Conservation (phyloP, 805 yeast species). For the Candida morakotiae region DNA sequence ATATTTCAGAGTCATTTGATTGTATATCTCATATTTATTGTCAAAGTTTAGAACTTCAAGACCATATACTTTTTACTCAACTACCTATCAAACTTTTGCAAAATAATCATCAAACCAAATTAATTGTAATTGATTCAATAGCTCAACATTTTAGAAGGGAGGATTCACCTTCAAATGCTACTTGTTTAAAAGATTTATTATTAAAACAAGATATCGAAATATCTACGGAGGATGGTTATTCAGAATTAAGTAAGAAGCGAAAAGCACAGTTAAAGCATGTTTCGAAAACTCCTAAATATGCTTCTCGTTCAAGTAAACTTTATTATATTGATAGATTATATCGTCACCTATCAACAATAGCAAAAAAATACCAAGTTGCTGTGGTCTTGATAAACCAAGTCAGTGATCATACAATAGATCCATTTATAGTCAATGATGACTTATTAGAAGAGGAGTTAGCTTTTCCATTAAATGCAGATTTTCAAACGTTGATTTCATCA, state of each 20-base stretch:
- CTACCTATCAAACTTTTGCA: constrained; percentile 48
- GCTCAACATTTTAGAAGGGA: constrained; percentile 77
- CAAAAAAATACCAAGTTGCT: constrained; percentile 48
- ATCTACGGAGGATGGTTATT: constrained; percentile 10
- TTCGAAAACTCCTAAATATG: constrained; percentile 18
- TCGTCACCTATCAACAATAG: constrained; percentile 45
- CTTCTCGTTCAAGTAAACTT: constrained; percentile 34
- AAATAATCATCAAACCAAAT: constrained; percentile 36
- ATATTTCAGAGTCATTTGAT: constrained; percentile 17
- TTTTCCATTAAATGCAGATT: constrained; percentile 45
- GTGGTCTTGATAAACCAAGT: constrained; percentile 78
- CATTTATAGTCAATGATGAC: constrained; percentile 3
- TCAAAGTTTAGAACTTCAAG: constrained; percentile 66
- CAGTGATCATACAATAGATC: constrained; percentile 49
- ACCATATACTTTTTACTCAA: constrained; percentile 66
- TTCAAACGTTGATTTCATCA: constrained; percentile 66
- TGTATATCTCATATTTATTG: constrained; percentile 54
- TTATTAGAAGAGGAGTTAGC: constrained; percentile 14
- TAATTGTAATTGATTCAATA: constrained; percentile 75
- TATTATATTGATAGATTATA: constrained; percentile 42
- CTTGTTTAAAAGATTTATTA: constrained; percentile 23
- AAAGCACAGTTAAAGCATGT: constrained; percentile 17
- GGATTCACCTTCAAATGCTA: constrained; percentile 30
- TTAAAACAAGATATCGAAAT: constrained; percentile 15
- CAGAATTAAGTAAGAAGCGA: constrained; percentile 13